Evolutionary conservation across 2,329 filamentous ascomycete genomes (phyloP), one percentile per base, ranked within the genome.

Genomic region (Teratosphaeria gauchensis): DNA sequence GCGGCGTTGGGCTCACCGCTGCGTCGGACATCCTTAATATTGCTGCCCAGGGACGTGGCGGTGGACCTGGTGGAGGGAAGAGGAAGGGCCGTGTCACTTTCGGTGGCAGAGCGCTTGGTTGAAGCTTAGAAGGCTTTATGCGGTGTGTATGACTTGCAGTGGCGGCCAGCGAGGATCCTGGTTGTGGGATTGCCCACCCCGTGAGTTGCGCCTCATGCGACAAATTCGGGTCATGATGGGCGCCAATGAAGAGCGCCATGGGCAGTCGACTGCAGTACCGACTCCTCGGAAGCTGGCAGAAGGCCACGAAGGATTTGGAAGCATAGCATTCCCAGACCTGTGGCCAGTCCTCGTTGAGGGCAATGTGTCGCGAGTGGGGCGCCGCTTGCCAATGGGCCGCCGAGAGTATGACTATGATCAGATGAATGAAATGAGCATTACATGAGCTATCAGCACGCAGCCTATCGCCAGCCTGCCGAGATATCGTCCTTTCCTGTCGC

Each of bases 21-120:
- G 57, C 57, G 58, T 57, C 61, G 38, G 58, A 60, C 35, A 19
- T 48, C 38, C 42, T 58, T 21, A 48, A 48, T 19, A 48, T 48
- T 48, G 42, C 42, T 48, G 42, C 42, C 42, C 42, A 48, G 42
- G 42, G 42, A 48, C 42, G 42, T 48, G 42, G 42, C 42, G 42
- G 42, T 48, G 42, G 42, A 19, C 16, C 42, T 8, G 42, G 42
- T 11, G 42, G 42, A 21, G 42, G 42, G n/a, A 48, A 48, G 42
- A 48, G 42, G 42, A 48, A 48, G 19, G 42, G 42, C 21, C 42
- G 42, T 48, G 42, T 48, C n/a, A 19, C 42, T 16, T 48, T 48
- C 42, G 19, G 42, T 48, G 42, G 42, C 4, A 48, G 42, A 48
- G 42, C 42, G n/a, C 42, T 48, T 48, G 42, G 42, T 48, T 48